Conservation (phyloP, 116 monocot species). For the Papilionanthe hybrid region DNA sequence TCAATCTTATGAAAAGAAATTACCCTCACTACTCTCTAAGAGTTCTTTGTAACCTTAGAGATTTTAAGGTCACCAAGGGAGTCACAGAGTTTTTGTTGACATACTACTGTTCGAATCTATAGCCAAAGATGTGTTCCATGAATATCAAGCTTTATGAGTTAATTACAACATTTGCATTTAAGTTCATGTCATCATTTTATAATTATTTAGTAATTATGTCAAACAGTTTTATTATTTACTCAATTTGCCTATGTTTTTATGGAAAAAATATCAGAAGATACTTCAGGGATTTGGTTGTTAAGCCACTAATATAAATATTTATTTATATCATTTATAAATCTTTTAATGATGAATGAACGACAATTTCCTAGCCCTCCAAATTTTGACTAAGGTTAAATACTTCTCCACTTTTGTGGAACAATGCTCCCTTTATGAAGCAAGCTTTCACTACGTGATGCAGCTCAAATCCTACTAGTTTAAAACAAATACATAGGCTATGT, state of each 20-base stretch:
- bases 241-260: neutral
- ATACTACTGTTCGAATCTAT: too few relatives aligned
- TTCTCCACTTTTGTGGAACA: neutral
- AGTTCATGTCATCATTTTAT: neutral
- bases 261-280: neutral
- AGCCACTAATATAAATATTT: neutral
- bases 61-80: neutral
- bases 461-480: neutral
- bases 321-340: neutral
- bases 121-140: neutral
- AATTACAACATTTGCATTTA: neutral
- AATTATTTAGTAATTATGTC: too few relatives aligned
- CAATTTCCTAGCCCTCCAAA: too few relatives aligned
- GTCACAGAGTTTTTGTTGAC: neutral
- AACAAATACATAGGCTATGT: neutral
- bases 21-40: neutral
- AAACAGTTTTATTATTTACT: neutral
- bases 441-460: neutral
- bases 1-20: neutral
- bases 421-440: neutral
- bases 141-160: neutral
- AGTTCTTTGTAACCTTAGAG: neutral
- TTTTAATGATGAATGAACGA: too few relatives aligned
- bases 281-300: neutral
- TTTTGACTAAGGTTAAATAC: too few relatives aligned